Percentiles rank a stretch among this genome's conserved stretches.
Evolutionary conservation across 495 filamentous ascomycete genomes (phyloP).

Genomic region (Aspergillus campestris): DNA sequence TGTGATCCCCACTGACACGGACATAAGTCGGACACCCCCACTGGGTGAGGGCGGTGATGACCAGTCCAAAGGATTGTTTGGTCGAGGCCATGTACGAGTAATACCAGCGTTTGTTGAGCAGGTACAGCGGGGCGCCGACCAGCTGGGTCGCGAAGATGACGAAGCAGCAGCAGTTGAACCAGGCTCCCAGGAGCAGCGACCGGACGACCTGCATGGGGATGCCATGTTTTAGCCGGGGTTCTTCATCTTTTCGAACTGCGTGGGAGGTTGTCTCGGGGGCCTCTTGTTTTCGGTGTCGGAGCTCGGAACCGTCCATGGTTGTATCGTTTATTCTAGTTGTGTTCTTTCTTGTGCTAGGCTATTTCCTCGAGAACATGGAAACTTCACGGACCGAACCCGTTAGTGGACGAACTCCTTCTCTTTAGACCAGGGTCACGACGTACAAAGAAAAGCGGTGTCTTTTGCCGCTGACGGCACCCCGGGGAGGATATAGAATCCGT

Average conservation of each 20-base stretch:
- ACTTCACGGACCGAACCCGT: no score
- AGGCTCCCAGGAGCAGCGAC: slow-evolving; percentile 52
- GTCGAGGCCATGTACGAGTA: slow-evolving; percentile 59
- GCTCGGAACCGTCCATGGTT: slow-evolving; percentile 33
- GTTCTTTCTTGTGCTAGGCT: no score
- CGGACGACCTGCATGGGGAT: slow-evolving; percentile 55
- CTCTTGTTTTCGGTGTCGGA: slow-evolving; percentile 33
- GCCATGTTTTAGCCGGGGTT: slow-evolving; percentile 57
- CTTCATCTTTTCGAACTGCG: slow-evolving; percentile 15
- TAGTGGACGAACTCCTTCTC: no score
- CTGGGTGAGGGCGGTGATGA: slow-evolving; percentile 51
- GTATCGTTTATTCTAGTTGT: neutral
- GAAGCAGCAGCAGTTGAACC: slow-evolving; percentile 52
- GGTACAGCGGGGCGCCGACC: slow-evolving; percentile 50
- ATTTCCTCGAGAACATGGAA: no score
- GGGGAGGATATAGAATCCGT: no score
- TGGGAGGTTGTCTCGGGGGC: slow-evolving; percentile 3
- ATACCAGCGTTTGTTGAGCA: slow-evolving; percentile 50
- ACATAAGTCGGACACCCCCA: slow-evolving; percentile 54
- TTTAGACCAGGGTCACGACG: no score
- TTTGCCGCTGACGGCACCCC: no score
- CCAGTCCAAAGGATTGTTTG: slow-evolving; percentile 54
- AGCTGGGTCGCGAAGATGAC: slow-evolving; percentile 47
- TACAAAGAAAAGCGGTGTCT: no score
- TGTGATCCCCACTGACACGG: slow-evolving; percentile 53